These are phyloP conservation scores for Penicillium sumatraense DNA, from an alignment of 2,329 filamentous ascomycete genomes.

Conservation along the genomic window DNA sequence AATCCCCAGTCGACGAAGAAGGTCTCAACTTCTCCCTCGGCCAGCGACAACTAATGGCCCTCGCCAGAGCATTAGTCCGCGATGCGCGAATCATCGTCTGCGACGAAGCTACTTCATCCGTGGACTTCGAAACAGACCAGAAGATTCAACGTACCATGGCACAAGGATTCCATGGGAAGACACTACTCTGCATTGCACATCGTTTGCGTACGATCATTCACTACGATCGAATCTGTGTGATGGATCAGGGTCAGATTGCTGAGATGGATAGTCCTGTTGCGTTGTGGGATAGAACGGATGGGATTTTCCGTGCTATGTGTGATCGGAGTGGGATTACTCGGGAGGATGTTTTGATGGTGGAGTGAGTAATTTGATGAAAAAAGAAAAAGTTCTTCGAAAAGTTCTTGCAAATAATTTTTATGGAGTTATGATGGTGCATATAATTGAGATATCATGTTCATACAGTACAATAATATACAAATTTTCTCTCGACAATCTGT, in stretches of 20 bases:
- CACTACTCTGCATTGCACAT: constrained; percentile 90
- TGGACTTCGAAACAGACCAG: constrained; percentile 95
- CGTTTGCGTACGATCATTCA: constrained; percentile 87
- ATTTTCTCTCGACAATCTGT: too few relatives aligned
- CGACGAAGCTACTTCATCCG: constrained; percentile 90
- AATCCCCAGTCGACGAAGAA: constrained; percentile 87
- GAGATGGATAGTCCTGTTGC: constrained; percentile 79
- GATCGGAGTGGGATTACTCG: constrained; percentile 76
- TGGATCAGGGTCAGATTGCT: constrained; percentile 86
- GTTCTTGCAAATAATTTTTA: background rate
- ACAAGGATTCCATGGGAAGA: constrained; percentile 81
- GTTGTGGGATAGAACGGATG: constrained; percentile 70
- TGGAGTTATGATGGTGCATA: background rate
- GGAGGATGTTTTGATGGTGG: constrained; percentile 40
- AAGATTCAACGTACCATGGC: constrained; percentile 93
- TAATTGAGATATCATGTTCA: background rate
- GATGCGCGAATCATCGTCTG: constrained; percentile 91
- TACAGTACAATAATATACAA: too few relatives aligned
- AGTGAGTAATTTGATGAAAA: constrained; percentile 1
- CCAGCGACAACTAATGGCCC: constrained; percentile 92
- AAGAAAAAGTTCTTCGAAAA: background rate
- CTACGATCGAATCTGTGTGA: constrained; percentile 95
- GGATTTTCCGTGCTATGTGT: constrained; percentile 90
- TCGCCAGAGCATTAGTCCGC: constrained; percentile 87
- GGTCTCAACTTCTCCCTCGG: constrained; percentile 95